Base-by-base conservation (phyloP, 768 basidiomycete species). In the Fistulinella prunicolor region DNA sequence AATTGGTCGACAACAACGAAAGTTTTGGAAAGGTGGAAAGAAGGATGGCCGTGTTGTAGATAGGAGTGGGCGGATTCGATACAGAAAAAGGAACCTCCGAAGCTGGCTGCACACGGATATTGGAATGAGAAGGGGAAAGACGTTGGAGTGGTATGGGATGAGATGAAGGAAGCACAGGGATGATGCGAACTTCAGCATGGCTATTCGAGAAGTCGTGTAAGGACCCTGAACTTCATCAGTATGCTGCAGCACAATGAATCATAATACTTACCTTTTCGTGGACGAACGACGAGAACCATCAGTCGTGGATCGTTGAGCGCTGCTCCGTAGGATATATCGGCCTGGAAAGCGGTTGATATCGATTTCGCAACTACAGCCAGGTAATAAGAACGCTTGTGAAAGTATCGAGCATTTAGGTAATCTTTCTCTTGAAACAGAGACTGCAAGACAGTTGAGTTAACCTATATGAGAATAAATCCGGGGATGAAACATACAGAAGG, bases 341-440 rank as follows among this genome's bases (percentile, higher is more conserved):
- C 78, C 13, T 75, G 50, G 16, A 64, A 72, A 14, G 83, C 64
- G 9, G 67, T 67, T 36, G 69, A 69, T 32, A 93, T 63, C 1
- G 80, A 78, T 8, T 78, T 73, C 2, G 89, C 88, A 38, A 98
- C 71, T 4, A 79, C 80, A 7, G 93, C 86, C 17, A 97, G 78
- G 67, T 91, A 99, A 63, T 87, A 93, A 0, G 91, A 85, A 32
- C 90, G 77, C 63, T 98, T 98, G 63, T 94, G 87, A 63, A 95
- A 94, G 65, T 87, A 93, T 10, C 96, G 81, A 8, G 83, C 80
- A 61, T 94, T 86, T 48, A 93, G 73, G 55, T 92, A 90, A 62
- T 98, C 94, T 63, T 98, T 99, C 60, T 94, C 91, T 71, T 95
- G 91, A 60, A 98, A 94, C n/a, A 96, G 72, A 39, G 57, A 65